These are phyloP conservation scores for Hypsizygus marmoreus DNA, from an alignment of 768 basidiomycete species.

Conservation along the genomic window DNA sequence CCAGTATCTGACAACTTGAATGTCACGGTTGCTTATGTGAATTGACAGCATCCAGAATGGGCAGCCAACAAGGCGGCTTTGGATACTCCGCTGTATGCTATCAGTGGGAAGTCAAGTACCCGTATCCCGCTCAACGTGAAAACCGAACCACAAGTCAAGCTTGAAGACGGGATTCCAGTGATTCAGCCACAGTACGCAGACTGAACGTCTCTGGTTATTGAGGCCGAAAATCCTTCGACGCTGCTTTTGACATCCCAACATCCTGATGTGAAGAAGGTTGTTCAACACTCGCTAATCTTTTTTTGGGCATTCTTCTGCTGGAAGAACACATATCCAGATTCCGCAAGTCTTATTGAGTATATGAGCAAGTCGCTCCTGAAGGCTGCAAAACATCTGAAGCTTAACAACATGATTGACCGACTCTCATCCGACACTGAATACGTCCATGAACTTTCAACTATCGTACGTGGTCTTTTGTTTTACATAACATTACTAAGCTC, in stretches of 20 bases:
- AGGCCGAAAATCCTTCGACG: not conserved
- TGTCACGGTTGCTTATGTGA: no score
- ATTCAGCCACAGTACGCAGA: no score
- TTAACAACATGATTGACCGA: not conserved
- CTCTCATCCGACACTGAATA: conserved; percentile 4
- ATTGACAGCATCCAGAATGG: not conserved
- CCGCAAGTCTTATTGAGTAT: not conserved
- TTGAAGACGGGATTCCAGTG: no score
- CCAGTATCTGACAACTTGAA: not conserved
- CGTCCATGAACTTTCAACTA: not conserved
- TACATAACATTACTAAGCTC: not conserved
- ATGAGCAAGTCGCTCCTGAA: conserved; percentile 1
- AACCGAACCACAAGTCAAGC: no score
- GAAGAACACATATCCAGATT: not conserved
- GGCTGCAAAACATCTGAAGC: conserved; percentile 1
- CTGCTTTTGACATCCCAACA: not conserved
- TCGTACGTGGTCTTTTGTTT: conserved; percentile 1
- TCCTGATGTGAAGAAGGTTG: not conserved
- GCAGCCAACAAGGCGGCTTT: no score
- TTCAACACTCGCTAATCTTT: conserved; percentile 1
- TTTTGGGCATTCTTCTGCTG: conserved; percentile 1
- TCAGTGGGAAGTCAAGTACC: no score
- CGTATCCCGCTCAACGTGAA: no score
- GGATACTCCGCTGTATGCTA: no score
- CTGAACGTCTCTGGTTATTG: not conserved